Base-by-base conservation (phyloP, 306 rosid species). In the Cucumis hystrix region DNA sequence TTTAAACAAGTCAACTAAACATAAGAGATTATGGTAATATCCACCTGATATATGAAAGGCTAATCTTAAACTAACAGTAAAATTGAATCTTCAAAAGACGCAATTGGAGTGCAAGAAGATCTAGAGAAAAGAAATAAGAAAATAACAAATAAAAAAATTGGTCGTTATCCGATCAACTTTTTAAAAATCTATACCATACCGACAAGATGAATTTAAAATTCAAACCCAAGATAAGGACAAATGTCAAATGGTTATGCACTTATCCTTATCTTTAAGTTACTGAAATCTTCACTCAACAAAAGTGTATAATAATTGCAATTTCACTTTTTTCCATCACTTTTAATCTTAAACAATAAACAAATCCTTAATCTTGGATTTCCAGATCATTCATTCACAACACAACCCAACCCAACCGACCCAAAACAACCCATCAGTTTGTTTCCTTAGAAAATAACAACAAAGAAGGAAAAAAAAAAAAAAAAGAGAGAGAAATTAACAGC, bases 261-360 rank as follows among this genome's bases (percentile, higher is more conserved):
- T 80, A 79, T 63, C 83, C 79, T 80, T 83, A 84, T 59, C 83
- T 40, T 55, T 12, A 35, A 77, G 60, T 75, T 71, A 72, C 59
- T 54, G 41, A 80, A 86, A 80, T 63, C 73, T 60, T 72, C 77
- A 49, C 79, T 77, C 52, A 60, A 62, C 40, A 23, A 72, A 28
- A 72, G 61, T 72, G 17, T 72, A 52, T 72, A 21, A 72, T 72
- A 51, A 72, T 72, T 52, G 77, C 77, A 45, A 23, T 72, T 72
- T 51, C 61, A 72, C 47, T 18, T 64, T 64, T 33, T 10, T 23
- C 15, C 35, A 14, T 17, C 21, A n/a, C 4, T 23, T 43, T 43
- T 69, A 12, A 71, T 25, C 62, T 51, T 28, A 52, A 45, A 49
- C 47, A 51, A 72, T 72, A 72, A 72, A 72, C 62, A 72, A 72